Conservation (phyloP, 805 yeast species). For the Tetrapisispora namnaoensis region DNA sequence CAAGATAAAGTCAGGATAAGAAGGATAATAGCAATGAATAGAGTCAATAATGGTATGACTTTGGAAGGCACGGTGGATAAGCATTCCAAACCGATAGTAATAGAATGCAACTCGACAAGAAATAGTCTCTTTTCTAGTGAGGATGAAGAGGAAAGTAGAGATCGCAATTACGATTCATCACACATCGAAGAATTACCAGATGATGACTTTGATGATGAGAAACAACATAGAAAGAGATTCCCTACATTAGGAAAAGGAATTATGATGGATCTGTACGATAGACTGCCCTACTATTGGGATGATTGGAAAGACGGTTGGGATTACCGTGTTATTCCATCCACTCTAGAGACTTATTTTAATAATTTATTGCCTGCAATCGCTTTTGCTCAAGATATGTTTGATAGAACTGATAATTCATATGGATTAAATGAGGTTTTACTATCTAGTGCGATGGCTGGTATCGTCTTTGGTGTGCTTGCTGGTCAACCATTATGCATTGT, state of each 20-base stretch:
- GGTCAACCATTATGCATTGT: slow-evolving; percentile 94
- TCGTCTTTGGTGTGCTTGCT: slow-evolving; percentile 71
- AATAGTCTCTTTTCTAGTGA: background rate
- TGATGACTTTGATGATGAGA: background rate
- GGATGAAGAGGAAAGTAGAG: background rate
- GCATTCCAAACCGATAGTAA: background rate
- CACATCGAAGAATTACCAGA: background rate
- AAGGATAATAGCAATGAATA: too few species aligned
- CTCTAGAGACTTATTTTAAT: slow-evolving; percentile 76
- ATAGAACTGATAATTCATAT: slow-evolving; percentile 73
- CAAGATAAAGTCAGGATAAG: too few species aligned
- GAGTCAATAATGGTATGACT: too few species aligned
- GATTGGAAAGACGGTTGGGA: slow-evolving; percentile 80
- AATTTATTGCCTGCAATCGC: slow-evolving; percentile 89
- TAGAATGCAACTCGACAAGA: background rate
- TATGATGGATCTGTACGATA: slow-evolving; percentile 28
- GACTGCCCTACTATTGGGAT: slow-evolving; percentile 54
- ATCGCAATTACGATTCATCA: background rate
- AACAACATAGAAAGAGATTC: slow-evolving; percentile 5
- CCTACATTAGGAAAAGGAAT: slow-evolving; percentile 29
- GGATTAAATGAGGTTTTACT: slow-evolving; percentile 87
- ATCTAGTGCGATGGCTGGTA: slow-evolving; percentile 80
- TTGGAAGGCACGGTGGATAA: too few species aligned
- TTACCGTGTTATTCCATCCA: slow-evolving; percentile 81
- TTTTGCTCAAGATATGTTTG: slow-evolving; percentile 95